Percentiles rank a stretch among this genome's conserved stretches.
Evolutionary conservation across 805 yeast species (phyloP).

Genomic region (Yarrowia yakushimensis): DNA sequence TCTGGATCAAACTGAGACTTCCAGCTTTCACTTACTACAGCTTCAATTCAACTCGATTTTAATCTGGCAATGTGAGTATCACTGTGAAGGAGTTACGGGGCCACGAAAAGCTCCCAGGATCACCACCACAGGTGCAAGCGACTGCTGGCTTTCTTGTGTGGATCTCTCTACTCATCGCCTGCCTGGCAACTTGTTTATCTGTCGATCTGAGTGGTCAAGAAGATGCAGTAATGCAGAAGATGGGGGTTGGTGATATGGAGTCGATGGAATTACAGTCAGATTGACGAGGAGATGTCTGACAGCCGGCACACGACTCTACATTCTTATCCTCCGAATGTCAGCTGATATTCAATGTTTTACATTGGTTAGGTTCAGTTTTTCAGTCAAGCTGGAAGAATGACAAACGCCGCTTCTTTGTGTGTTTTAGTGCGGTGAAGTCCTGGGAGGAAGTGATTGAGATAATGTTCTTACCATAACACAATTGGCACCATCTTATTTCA

Average conservation of each 20-base stretch:
- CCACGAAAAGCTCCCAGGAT: not conserved
- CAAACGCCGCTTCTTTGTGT: no score
- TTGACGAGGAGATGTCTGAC: not conserved
- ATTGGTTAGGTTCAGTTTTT: not conserved
- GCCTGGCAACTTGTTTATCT: not conserved
- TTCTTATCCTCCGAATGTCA: not conserved
- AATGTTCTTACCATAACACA: no score
- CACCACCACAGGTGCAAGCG: not conserved
- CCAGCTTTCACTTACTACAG: slow-evolving; percentile 1
- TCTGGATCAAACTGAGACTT: not conserved
- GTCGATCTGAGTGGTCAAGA: not conserved
- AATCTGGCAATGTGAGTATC: slow-evolving; percentile 14
- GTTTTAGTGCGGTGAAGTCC: no score
- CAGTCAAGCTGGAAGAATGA: no score
- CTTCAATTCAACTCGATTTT: slow-evolving; percentile 8
- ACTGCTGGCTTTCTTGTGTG: not conserved
- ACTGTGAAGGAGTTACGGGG: not conserved
- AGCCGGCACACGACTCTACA: not conserved
- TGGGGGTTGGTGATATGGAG: not conserved
- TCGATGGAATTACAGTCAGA: not conserved
- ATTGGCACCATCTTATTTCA: no score
- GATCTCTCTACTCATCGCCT: not conserved
- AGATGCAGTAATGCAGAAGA: not conserved
- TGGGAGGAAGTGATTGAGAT: no score
- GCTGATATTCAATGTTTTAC: not conserved